Base-by-base conservation (phyloP, 2,329 filamentous ascomycete genomes). In the Talaromyces sp. region DNA sequence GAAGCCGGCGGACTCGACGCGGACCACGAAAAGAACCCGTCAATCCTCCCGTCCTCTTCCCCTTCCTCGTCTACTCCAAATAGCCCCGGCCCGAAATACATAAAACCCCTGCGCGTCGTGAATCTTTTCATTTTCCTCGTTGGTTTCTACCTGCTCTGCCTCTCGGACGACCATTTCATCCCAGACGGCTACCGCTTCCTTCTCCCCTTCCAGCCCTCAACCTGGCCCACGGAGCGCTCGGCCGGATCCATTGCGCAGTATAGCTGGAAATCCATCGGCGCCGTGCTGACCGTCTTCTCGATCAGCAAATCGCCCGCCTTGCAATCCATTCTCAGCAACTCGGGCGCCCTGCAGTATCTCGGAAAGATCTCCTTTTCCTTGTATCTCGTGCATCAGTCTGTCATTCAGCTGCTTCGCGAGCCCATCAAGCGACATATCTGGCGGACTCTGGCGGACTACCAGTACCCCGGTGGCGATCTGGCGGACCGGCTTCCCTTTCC, bases 201-300 rank as follows among this genome's bases (percentile, higher is more conserved):
- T 25, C 42, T 52, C 19, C 25, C 39, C 22, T 13, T 60, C 15
- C 58, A 60, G 27, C 58, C 58, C 6, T 56, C 58, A 10, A 30
- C 19, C 22, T 60, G 58, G 58, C 25, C 55, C 28, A 42, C 39
- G 8, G 27, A 30, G 17, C 33, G 30, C 39, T 10, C 8, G 44
- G 5, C 44, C 19, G 44, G 25, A 8, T 53, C 11, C 19, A 13
- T 61, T 10, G 44, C 56, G 30, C 59, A 61, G 19, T 56, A 32
- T 42, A 57, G 59, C 32, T 61, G 59, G 59, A 61, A 61, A 47
- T 57, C 59, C 7, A 36, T 61, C 6, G 59, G 59, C 11, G 55
- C 59, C n/a, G 54, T 61, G 25, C 42, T 61, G 32, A 51, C 55
- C 19, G 36, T 61, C n/a, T 57, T 57, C 8, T 51, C 59, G 30